Evolutionary conservation across 768 basidiomycete genomes (phyloP), one percentile per base, ranked within the genome.

Genomic region (Suillus ampliporus): DNA sequence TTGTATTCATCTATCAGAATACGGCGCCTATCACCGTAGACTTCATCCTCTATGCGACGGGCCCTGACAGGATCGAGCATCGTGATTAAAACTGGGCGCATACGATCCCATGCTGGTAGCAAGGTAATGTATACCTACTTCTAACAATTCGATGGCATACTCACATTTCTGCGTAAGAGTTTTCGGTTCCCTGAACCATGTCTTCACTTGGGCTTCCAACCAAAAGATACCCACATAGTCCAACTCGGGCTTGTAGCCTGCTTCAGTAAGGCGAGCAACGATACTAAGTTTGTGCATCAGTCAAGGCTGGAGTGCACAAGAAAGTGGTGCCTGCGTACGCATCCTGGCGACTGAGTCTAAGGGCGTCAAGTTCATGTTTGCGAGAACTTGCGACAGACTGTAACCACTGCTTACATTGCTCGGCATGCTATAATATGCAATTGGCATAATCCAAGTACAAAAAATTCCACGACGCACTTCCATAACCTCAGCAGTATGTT

Each of bases 21-120:
- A 37, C 37, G 17, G 23, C 54, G 54, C 23, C 54, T 38, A 17
- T 15, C 15, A 56, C 54, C 54, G 26, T 56, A 56, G 17, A 56
- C 11, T 6, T 26, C 5, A 40, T 28, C 54, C 38, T 56, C 38
- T 56, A 56, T 17, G 38, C 38, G 54, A 28, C 23, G 37, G 6
- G 17, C 4, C 23, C 54, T 56, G 23, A 56, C 54, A 19, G 26
- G 1, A 19, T 56, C 23, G 5, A 56, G 54, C 11, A 10, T 38
- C 28, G 23, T 19, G 2, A 40, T 40, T 19, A 56, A 40, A 28
- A 26, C 54, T 40, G 38, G 38, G 23, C 54, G 17, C 15, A 56
- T 56, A 40, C 54, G 54, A 56, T 56, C 54, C 54, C 54, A 56
- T 19, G 23, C 54, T 56, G 17, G 54, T 40, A 19, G 15, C n/a